A percentile compares a stretch with the other conserved stretches of the same genome.
These are phyloP conservation scores for Pseudoscleropodium purum DNA, from an alignment of 225 moss, liverwort and hornwort species.

Conservation along the genomic window DNA sequence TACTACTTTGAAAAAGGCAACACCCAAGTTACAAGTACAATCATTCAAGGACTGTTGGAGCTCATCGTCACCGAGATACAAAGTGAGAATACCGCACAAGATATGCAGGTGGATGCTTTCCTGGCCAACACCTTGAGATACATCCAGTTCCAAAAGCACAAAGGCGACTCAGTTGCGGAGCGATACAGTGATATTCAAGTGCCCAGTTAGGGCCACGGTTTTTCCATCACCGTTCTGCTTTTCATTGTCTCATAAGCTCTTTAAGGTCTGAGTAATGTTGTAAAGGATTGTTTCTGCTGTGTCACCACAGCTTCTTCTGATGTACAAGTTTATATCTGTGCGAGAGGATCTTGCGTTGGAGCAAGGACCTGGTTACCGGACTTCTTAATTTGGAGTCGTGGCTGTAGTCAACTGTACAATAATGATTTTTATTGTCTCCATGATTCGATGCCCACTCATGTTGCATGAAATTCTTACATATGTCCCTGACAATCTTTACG, in stretches of 20 bases:
- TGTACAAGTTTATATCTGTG: slow-evolving; percentile 17
- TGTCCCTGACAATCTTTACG: background rate
- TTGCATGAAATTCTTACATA: background rate
- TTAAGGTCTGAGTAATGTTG: slow-evolving; percentile 16
- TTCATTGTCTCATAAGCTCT: slow-evolving; percentile 12
- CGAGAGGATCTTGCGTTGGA: slow-evolving; percentile 5
- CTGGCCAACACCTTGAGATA: slow-evolving; percentile 88
- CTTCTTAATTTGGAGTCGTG: slow-evolving; percentile 12
- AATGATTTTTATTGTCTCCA: slow-evolving; percentile 3
- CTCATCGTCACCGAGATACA: slow-evolving; percentile 95
- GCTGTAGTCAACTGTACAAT: slow-evolving; percentile 44
- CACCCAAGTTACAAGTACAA: slow-evolving; percentile 85
- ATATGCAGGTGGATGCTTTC: slow-evolving; percentile 93
- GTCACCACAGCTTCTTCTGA: slow-evolving; percentile 5
- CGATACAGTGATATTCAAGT: slow-evolving; percentile 73
- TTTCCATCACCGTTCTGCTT: background rate
- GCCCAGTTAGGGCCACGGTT: slow-evolving; percentile 14
- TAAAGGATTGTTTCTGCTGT: slow-evolving; percentile 37
- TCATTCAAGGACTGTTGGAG: slow-evolving; percentile 94
- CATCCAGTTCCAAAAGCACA: slow-evolving; percentile 95
- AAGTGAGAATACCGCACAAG: slow-evolving; percentile 84
- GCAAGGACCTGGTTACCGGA: slow-evolving; percentile 5
- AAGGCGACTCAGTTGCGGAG: slow-evolving; percentile 79
- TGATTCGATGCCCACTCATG: background rate
- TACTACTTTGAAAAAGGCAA: slow-evolving; percentile 97